Conservation (phyloP, 345 rosid species). For the Citrus cavaleriei region DNA sequence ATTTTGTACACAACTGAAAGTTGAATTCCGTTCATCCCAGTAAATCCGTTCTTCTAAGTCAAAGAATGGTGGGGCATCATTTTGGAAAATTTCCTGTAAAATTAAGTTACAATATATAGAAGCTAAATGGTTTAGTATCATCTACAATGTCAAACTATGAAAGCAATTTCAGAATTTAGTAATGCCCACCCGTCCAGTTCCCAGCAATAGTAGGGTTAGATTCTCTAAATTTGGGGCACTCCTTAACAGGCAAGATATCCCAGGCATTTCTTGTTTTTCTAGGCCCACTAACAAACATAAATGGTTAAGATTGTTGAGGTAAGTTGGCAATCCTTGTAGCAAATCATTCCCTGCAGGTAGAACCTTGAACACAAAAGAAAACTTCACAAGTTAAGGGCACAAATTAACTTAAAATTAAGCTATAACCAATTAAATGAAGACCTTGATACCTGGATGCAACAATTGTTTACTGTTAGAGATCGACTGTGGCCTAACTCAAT, state of each 20-base stretch:
- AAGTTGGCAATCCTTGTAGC: neutral
- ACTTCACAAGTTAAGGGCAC: neutral
- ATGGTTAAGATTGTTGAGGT: constrained; percentile 7
- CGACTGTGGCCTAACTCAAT: neutral
- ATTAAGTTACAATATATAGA: neutral
- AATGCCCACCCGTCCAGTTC: neutral
- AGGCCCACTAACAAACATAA: constrained; percentile 9
- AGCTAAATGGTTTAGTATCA: neutral
- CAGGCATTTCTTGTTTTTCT: constrained; percentile 12
- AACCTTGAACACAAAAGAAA: constrained; percentile 8
- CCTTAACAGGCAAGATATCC: constrained; percentile 13
- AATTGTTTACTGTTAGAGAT: constrained; percentile 14
- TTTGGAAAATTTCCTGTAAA: neutral
- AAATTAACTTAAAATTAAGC: neutral
- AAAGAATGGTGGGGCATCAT: neutral
- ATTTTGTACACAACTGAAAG: constrained; percentile 14
- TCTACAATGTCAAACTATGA: neutral
- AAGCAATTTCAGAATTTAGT: neutral
- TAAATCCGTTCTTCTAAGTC: constrained; percentile 8
- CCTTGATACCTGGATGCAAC: constrained; percentile 16
- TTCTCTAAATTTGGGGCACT: constrained; percentile 15
- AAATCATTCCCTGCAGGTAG: constrained; percentile 3
- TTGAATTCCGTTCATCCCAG: constrained; percentile 13
- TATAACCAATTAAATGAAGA: constrained; percentile 1
- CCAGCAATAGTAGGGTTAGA: constrained; percentile 3